phyloP scores from a whole-genome alignment of 768 basidiomycete genomes.

The Hericium coralloides region DNA sequence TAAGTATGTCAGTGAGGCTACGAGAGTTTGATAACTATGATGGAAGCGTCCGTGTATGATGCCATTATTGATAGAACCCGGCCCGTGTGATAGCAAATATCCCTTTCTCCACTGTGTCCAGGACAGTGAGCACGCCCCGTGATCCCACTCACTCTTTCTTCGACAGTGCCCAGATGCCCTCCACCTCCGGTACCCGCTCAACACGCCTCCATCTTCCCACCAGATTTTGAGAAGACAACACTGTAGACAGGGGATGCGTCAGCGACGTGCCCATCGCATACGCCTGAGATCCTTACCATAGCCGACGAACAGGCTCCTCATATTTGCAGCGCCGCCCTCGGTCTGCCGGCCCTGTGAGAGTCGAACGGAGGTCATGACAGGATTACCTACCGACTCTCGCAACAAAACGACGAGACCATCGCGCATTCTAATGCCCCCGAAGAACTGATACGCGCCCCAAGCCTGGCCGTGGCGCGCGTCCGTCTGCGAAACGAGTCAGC shows the following conservation, averaged over 20 bases:
- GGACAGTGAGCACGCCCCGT: no score
- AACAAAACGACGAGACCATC: constrained; percentile 12
- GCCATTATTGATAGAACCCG: not conserved
- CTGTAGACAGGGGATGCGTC: not conserved
- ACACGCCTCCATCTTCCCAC: constrained; percentile 9
- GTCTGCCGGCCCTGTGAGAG: not conserved
- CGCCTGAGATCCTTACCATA: constrained; percentile 3
- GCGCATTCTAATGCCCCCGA: constrained; percentile 11
- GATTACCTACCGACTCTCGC: constrained; percentile 4
- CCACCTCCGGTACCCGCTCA: constrained; percentile 2
- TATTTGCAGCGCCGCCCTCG: not conserved
- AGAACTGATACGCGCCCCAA: constrained; percentile 6
- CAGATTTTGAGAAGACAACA: constrained; percentile 13
- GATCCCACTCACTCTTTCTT: not conserved
- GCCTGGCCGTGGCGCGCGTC: not conserved
- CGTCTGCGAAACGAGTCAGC: constrained; percentile 2
- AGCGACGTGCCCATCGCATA: not conserved
- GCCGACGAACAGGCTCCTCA: constrained; percentile 7
- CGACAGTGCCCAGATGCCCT: constrained; percentile 10
- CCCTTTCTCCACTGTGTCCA: not conserved
- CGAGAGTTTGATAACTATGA: not conserved
- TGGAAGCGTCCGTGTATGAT: not conserved
- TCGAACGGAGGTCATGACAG: not conserved
- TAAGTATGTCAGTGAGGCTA: no score
- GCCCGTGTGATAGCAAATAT: not conserved